Conservation (phyloP, 169 alveolate species). For the Babesia bovis region DNA sequence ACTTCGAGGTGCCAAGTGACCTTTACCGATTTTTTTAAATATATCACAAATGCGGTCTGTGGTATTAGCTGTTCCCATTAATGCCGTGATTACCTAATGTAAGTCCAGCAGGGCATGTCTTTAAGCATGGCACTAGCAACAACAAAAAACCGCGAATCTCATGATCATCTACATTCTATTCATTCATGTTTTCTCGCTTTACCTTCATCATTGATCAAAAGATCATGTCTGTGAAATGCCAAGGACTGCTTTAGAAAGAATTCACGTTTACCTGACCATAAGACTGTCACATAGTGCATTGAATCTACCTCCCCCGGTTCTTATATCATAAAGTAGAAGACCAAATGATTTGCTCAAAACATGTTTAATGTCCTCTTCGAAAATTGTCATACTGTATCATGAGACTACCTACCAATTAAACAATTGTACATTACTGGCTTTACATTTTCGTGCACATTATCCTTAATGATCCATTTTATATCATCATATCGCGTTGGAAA, state of each 20-base stretch:
- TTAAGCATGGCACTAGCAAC: slow-evolving; percentile 51
- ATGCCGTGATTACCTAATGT: slow-evolving; percentile 26
- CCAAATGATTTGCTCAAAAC: slow-evolving; percentile 30
- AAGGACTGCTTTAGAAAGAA: slow-evolving; percentile 56
- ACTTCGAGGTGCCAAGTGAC: slow-evolving; percentile 45
- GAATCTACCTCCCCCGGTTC: slow-evolving; percentile 19
- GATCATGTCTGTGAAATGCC: slow-evolving; percentile 61
- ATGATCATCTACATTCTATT: slow-evolving; percentile 36
- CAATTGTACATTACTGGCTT: slow-evolving; percentile 18
- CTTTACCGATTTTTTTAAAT: slow-evolving; percentile 39
- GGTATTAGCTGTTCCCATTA: not conserved
- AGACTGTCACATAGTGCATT: no score
- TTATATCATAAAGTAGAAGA: slow-evolving; percentile 47
- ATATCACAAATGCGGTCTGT: slow-evolving; percentile 53
- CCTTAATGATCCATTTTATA: slow-evolving; percentile 36
- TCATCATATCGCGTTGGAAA: slow-evolving; percentile 58
- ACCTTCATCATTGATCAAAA: slow-evolving; percentile 49
- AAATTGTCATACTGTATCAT: not conserved
- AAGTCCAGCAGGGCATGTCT: slow-evolving; percentile 38
- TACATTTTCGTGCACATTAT: slow-evolving; percentile 12
- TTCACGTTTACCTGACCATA: slow-evolving; percentile 43
- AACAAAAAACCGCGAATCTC: slow-evolving; percentile 65
- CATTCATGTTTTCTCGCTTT: not conserved
- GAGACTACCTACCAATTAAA: slow-evolving; percentile 1
- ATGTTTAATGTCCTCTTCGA: slow-evolving; percentile 49